These are phyloP conservation scores for Alternaria sp. DNA, from an alignment of 2,329 filamentous ascomycete genomes.

Conservation along the genomic window DNA sequence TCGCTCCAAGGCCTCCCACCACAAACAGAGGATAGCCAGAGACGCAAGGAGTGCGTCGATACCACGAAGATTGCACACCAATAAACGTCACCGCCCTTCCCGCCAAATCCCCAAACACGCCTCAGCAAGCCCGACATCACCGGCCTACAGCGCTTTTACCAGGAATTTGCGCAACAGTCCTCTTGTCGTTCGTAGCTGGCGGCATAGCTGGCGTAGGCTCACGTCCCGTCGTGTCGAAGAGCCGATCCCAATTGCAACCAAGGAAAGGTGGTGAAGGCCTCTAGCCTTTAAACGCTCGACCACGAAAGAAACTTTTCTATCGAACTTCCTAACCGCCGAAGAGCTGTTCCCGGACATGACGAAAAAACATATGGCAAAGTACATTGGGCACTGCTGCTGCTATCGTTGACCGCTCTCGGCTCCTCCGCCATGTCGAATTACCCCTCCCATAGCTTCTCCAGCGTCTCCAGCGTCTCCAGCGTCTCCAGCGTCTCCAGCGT, in stretches of 20 bases:
- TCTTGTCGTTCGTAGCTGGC: conserved; percentile 78
- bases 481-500: background rate
- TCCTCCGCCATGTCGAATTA: background rate
- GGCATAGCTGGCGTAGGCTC: conserved; percentile 95
- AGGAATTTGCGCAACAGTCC: conserved; percentile 73
- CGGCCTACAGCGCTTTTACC: conserved; percentile 31
- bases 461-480: no score
- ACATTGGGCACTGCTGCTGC: background rate
- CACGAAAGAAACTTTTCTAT: background rate
- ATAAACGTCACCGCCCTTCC: background rate
- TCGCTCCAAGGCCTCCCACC: background rate
- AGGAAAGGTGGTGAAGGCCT: background rate
- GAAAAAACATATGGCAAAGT: background rate
- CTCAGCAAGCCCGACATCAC: conserved; percentile 24
- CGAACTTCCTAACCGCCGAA: background rate
- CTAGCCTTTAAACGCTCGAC: background rate
- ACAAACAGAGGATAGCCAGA: background rate
- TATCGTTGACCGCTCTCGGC: background rate
- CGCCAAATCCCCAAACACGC: background rate
- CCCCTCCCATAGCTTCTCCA: background rate
- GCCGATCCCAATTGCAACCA: background rate
- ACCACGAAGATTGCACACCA: background rate
- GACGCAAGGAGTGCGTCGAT: background rate
- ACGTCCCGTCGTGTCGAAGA: conserved; percentile 83
- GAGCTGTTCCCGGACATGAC: background rate